Evolutionary conservation across 805 yeast species (phyloP).

Genomic region (Candida tammaniensis): DNA sequence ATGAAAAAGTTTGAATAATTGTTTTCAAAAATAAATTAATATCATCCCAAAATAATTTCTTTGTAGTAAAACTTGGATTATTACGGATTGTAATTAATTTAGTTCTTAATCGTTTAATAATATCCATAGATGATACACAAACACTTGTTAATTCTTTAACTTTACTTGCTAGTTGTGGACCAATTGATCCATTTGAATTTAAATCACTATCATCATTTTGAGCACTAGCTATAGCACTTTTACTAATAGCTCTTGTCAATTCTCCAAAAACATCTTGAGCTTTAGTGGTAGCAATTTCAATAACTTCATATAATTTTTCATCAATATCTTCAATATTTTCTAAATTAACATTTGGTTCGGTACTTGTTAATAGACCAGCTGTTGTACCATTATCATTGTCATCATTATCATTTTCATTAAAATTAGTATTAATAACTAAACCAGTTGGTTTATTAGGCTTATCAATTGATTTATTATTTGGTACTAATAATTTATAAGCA

Average conservation of each 20-base stretch:
- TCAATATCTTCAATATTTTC: conserved; percentile 52
- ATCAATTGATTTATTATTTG: conserved; percentile 2
- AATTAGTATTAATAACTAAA: conserved; percentile 20
- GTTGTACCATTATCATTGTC: background rate
- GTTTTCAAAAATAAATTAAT: conserved; percentile 79
- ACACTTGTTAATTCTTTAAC: conserved; percentile 75
- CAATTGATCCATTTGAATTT: conserved; percentile 14
- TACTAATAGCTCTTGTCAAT: conserved; percentile 62
- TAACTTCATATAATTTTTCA: conserved; percentile 61
- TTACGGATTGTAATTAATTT: conserved; percentile 51
- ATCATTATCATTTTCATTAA: conserved; percentile 6
- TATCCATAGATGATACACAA: conserved; percentile 79
- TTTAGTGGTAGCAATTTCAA: conserved; percentile 58
- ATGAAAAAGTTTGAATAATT: conserved; percentile 77
- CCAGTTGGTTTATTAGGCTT: conserved; percentile 10
- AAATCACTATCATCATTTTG: conserved; percentile 16
- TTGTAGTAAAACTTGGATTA: conserved; percentile 48
- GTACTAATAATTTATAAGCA: conserved; percentile 50
- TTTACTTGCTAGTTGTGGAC: conserved; percentile 51
- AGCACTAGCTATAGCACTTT: conserved; percentile 55
- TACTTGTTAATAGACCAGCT: background rate
- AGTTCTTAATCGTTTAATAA: conserved; percentile 61
- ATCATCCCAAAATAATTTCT: conserved; percentile 78
- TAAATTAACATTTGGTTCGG: conserved; percentile 2
- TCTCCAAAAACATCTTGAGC: conserved; percentile 80